These are phyloP conservation scores for Penicillium turbatum DNA, from an alignment of 495 filamentous ascomycete species.

Conservation along the genomic window DNA sequence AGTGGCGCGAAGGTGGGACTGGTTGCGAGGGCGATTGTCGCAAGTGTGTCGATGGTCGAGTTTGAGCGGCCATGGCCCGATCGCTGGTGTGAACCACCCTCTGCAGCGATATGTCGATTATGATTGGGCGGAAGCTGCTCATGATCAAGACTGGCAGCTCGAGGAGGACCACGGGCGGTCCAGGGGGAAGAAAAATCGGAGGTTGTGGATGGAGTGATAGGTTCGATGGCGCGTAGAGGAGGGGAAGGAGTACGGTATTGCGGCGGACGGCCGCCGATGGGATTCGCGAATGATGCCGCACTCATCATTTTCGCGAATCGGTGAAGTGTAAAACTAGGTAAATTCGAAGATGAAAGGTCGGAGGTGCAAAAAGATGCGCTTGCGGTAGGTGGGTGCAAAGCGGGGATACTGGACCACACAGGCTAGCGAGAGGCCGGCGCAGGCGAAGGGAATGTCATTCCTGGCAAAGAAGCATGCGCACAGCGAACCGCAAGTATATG, in stretches of 20 bases:
- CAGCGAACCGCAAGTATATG: conserved; percentile 23
- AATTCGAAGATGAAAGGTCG: conserved; percentile 13
- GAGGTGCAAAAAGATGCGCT: conserved; percentile 32
- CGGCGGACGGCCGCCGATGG: conserved; percentile 39
- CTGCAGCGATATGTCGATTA: conserved; percentile 14
- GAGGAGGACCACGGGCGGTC: conserved; percentile 30
- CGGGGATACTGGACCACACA: conserved; percentile 47
- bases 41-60: conserved; percentile 51
- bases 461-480: conserved; percentile 36
- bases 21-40: conserved; percentile 52
- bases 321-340: conserved; percentile 11
- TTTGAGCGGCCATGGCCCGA: conserved; percentile 45
- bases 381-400: conserved; percentile 46
- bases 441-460: conserved; percentile 43
- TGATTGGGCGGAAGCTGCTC: conserved; percentile 25
- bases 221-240: conserved; percentile 51
- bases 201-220: conserved; percentile 43
- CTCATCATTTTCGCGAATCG: conserved; percentile 36
- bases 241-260: conserved; percentile 54
- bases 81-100: conserved; percentile 29
- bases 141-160: conserved; percentile 27
- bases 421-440: conserved; percentile 47
- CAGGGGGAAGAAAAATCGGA: conserved; percentile 31
- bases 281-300: conserved; percentile 44
- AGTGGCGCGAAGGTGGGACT: conserved; percentile 43